phyloP scores from a whole-genome alignment of 2,329 filamentous ascomycete genomes.

The Talaromyces verruculosus region DNA sequence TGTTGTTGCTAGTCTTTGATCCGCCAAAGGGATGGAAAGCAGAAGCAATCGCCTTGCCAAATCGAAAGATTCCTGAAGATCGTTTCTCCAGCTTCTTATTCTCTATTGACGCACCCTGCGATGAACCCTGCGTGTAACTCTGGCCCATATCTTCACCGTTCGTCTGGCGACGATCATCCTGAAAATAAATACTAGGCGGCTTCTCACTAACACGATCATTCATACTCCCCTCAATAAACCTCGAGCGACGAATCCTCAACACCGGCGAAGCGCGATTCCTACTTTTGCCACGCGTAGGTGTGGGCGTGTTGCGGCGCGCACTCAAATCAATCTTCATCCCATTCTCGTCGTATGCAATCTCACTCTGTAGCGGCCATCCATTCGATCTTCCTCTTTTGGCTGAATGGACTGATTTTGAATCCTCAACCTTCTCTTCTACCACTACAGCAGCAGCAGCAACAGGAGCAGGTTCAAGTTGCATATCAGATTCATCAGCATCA shows the following conservation, averaged over 20 bases:
- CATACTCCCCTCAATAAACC: slow-evolving; percentile 78
- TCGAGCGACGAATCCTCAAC: slow-evolving; percentile 58
- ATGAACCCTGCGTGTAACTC: slow-evolving; percentile 23
- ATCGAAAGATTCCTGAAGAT: slow-evolving; percentile 53
- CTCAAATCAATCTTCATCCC: slow-evolving; percentile 21
- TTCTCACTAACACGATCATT: slow-evolving; percentile 72
- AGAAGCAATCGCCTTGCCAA: slow-evolving; percentile 55
- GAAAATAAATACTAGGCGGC: slow-evolving; percentile 69
- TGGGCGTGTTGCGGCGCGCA: slow-evolving; percentile 10
- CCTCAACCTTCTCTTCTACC: background rate
- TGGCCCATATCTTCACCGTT: background rate
- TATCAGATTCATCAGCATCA: slow-evolving; percentile 32
- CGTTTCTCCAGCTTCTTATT: slow-evolving; percentile 31
- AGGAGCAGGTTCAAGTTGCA: background rate
- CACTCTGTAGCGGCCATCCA: slow-evolving; percentile 44
- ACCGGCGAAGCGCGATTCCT: slow-evolving; percentile 12
- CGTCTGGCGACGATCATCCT: slow-evolving; percentile 24
- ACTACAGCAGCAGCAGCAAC: background rate
- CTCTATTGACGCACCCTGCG: slow-evolving; percentile 20
- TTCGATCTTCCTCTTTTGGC: slow-evolving; percentile 47
- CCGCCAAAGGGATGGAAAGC: slow-evolving; percentile 54
- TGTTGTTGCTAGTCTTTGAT: slow-evolving; percentile 44
- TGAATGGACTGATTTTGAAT: slow-evolving; percentile 29
- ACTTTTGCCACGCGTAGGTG: slow-evolving; percentile 14
- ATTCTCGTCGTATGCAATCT: slow-evolving; percentile 23